phyloP scores from a whole-genome alignment of 371 early-diverging fungal genomes.

The Sporodiniella umbellata region DNA sequence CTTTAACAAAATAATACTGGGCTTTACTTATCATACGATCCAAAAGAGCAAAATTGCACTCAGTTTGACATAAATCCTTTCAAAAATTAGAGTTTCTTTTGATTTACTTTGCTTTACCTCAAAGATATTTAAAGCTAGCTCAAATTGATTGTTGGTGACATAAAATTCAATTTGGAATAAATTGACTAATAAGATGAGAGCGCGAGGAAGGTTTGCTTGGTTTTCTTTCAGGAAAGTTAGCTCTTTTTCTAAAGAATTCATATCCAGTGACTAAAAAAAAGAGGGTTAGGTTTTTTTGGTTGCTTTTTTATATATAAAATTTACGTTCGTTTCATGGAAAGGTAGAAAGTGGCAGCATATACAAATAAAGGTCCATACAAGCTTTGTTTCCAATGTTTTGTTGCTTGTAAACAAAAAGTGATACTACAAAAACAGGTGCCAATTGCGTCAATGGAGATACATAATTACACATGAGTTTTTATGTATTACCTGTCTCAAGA shows the following conservation, averaged over 20 bases:
- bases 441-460: too few species aligned
- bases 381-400: not conserved
- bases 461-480: not conserved
- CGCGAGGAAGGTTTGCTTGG: not conserved
- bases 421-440: too few species aligned
- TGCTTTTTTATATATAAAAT: too few species aligned
- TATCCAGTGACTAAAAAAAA: not conserved
- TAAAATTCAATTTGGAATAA: constrained; percentile 9
- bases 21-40: constrained; percentile 9
- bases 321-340: not conserved
- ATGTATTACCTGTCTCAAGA: constrained; percentile 6
- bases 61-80: not conserved
- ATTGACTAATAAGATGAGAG: not conserved
- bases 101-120: constrained; percentile 1
- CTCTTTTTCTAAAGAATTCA: not conserved
- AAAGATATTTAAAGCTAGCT: constrained; percentile 4
- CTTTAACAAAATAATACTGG: not conserved
- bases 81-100: not conserved
- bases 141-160: constrained; percentile 2
- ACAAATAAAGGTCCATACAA: not conserved
- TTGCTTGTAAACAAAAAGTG: too few species aligned
- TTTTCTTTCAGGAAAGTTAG: not conserved
- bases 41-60: constrained; percentile 3
- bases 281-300: not conserved
- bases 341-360: not conserved